Conservation (phyloP, 2,329 filamentous ascomycete species). For the Pseudogymnoascus sp. region DNA sequence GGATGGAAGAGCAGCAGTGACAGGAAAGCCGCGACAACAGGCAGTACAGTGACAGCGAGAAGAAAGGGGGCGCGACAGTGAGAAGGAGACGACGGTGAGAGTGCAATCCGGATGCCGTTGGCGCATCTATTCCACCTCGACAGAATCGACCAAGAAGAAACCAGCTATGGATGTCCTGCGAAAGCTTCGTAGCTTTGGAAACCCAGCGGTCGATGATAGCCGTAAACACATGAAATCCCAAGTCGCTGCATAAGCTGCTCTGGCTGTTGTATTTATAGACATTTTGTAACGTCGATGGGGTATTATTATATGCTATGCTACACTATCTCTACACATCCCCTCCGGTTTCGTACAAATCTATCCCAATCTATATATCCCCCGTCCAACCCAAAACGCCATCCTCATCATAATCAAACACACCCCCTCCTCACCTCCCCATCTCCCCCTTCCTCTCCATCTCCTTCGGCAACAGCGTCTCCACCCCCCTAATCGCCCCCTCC, state of each 20-base stretch:
- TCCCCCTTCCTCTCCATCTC: slow-evolving; percentile 18
- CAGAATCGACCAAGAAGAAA: no score
- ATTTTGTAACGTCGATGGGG: neutral
- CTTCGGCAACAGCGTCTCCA: slow-evolving; percentile 53
- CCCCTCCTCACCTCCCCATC: neutral
- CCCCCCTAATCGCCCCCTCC: slow-evolving; percentile 76
- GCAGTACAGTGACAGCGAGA: no score
- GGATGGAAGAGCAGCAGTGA: no score
- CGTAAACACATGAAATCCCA: no score
- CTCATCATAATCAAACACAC: neutral
- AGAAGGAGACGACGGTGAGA: neutral
- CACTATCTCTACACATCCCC: neutral
- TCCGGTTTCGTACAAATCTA: neutral
- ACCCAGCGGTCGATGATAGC: no score
- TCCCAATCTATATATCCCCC: neutral
- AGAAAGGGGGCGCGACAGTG: no score
- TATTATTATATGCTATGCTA: neutral
- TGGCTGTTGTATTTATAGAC: no score
- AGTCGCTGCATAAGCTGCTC: no score
- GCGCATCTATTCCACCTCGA: no score
- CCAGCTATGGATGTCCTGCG: no score
- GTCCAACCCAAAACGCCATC: neutral
- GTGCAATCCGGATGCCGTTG: neutral
- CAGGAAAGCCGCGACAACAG: no score
- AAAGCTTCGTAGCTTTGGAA: no score